Base-by-base conservation (phyloP, 257 asterid species). In the Gardenia jasminoides region DNA sequence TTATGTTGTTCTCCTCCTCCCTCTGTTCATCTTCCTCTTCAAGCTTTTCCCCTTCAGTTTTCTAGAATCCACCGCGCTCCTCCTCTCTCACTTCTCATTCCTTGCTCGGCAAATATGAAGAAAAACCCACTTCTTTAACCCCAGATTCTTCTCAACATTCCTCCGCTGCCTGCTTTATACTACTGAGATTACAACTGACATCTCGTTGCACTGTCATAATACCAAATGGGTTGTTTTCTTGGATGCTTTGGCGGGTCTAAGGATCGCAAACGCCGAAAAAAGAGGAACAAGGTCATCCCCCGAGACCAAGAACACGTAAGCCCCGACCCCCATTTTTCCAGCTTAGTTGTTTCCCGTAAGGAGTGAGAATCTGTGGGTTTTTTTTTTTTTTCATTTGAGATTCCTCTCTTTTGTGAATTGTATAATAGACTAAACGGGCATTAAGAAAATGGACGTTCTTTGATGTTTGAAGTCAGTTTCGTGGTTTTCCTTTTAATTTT, bases 241-340 rank as follows among this genome's bases (percentile, higher is more conserved):
- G 97, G 96, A 7, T 96, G 99, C 80, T 96, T 96, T 75, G 97
- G 99, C 43, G 89, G 90, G 46, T 87, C 77, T 33, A 86, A 92
- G 88, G 91, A 88, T 65, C 84, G 82, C 66, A 90, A 80, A 72
- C 91, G 90, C 84, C 88, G 88, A 31, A 93, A 79, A 70, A 87
- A 83, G 78, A 89, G 91, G 88, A 76, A 75, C 73, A 81, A 86
- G 61, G 78, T 83, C 81, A 84, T 84, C 84, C 93, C 94, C 72
- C 90, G 86, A 79, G 83, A 84, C 76, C 76, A 76, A 10, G 77
- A 76, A 50, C 96, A 87, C 74, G 97, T 94, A 76, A 65, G 72
- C 83, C 48, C 24, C 52, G 0, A 22, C 52, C 47, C 22, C 24
- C 11, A 17, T 36, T 4, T n/a, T 73, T 73, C 68, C 75, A 50